Base-by-base conservation (phyloP, 1,284 basidiomycete genomes). In the Thecaphora frezii region DNA sequence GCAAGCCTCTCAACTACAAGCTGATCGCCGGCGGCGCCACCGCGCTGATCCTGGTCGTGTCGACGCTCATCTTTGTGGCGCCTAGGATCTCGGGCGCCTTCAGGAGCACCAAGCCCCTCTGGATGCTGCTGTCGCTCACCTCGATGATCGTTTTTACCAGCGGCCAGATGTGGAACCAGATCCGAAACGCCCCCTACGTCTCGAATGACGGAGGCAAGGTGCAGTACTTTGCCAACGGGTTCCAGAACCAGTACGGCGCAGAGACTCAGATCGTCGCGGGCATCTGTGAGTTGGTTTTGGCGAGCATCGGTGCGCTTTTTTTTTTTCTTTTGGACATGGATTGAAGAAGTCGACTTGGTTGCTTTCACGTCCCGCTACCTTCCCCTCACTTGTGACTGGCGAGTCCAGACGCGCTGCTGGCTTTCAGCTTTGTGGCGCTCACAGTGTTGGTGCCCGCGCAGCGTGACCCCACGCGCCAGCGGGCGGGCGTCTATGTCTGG, bases 141-240 rank as follows among this genome's bases (percentile, higher is more conserved):
- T 57, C 55, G 21, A 70, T 78, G 42, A 59, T 73, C 45, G 36
- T 84, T 14, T 74, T 73, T 57, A 74, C 61, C 40, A 68, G 69
- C 1, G 76, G 76, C 3, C 89, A 88, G 83, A 98, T 99, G 96
- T 99, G 96, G 83, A 91, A 90, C 69, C 88, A 88, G 63, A 99
- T 99, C 73, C 87, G 94, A 62, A 84, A 84, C 45, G 85, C 86
- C 53, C 93, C 93, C 2, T 91, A 86, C 73, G 83, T 84, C 48
- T 86, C 85, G 36, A 65, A 69, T 13, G 75, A 71, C 3, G 69
- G 65, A 0, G 68, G 87, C 81, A 74, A 86, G 24, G 66, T 87
- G 21, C 84, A 83, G 59, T 93, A 91, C 88, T 89, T 97, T 74
- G 89, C 91, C 10, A 84, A 82, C 10, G 93, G 94, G 1, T 97